A percentile compares a stretch with the other conserved stretches of the same genome.
Evolutionary conservation across 176 grass and related monocot genomes (phyloP).

Genomic region (Rhynchospora breviuscula): DNA sequence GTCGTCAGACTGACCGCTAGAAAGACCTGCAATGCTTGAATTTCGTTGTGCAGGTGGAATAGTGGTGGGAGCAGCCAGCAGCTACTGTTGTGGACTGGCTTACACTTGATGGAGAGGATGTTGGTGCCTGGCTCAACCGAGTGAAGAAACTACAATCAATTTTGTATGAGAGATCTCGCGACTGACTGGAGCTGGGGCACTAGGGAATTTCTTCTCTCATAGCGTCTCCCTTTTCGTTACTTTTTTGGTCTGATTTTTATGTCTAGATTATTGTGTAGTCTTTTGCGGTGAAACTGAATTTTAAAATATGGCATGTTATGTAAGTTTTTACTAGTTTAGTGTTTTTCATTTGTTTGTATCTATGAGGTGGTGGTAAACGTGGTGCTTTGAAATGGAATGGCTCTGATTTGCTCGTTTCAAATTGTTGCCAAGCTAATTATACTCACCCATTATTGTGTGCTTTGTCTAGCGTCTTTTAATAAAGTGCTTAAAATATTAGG

Average conservation of each 20-base stretch:
- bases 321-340: neutral
- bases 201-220: neutral
- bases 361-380: neutral
- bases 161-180: constrained; percentile 31
- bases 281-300: too few relatives aligned
- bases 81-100: constrained; percentile 81
- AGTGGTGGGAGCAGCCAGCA: constrained; percentile 95
- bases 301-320: neutral
- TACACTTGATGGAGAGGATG: constrained; percentile 76
- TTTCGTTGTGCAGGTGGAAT: constrained; percentile 53
- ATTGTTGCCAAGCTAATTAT: too few relatives aligned
- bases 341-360: constrained; percentile 1
- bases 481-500: too few relatives aligned
- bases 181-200: neutral
- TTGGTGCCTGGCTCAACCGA: constrained; percentile 86
- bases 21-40: too few relatives aligned
- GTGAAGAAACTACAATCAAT: constrained; percentile 81
- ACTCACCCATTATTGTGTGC: too few relatives aligned
- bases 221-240: neutral
- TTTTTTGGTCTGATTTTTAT: neutral
- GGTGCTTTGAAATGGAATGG: neutral
- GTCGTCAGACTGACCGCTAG: too few relatives aligned
- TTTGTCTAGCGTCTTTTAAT: too few relatives aligned
- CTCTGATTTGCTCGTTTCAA: neutral
- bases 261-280: too few relatives aligned